A percentile compares a stretch with the other conserved stretches of the same genome.
These are phyloP conservation scores for Curvularia spicifera DNA, from an alignment of 2,329 filamentous ascomycete species.

Conservation along the genomic window DNA sequence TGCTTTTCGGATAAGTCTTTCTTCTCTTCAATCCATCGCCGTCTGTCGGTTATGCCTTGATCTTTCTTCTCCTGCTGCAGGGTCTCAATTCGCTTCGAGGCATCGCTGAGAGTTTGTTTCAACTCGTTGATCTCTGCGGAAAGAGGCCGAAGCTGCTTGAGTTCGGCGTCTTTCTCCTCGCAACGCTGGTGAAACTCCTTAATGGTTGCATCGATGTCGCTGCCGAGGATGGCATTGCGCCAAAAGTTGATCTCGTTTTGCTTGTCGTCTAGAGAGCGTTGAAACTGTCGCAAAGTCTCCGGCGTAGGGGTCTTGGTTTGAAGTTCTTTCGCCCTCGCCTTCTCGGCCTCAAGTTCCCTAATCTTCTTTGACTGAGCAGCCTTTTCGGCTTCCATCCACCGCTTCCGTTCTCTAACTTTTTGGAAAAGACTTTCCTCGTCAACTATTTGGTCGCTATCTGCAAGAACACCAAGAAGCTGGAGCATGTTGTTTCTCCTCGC, in stretches of 20 bases:
- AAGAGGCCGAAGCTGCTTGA: slow-evolving; percentile 1
- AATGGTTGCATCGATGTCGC: not conserved
- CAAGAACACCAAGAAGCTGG: not conserved
- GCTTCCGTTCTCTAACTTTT: not conserved
- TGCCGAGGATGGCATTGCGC: not conserved
- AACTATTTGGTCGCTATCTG: not conserved
- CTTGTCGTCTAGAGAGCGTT: not conserved
- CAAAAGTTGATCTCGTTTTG: not conserved
- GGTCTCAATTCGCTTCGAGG: not conserved
- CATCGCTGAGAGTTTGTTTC: not conserved
- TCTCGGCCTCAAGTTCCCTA: not conserved
- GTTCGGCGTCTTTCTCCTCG: slow-evolving; percentile 4
- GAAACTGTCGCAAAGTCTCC: not conserved
- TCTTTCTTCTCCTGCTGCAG: slow-evolving; percentile 5
- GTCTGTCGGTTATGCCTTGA: slow-evolving; percentile 4
- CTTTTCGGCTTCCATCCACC: not conserved
- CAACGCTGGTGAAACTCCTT: not conserved
- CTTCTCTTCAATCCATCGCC: not conserved
- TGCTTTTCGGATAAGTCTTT: not conserved
- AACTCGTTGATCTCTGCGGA: not conserved
- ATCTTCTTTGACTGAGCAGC: not conserved
- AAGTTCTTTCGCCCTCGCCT: not conserved
- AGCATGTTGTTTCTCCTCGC: slow-evolving; percentile 1
- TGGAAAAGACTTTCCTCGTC: not conserved
- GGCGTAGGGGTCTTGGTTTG: not conserved